These are phyloP conservation scores for Fusarium secorum DNA, from an alignment of 2,329 filamentous ascomycete genomes.

Conservation along the genomic window DNA sequence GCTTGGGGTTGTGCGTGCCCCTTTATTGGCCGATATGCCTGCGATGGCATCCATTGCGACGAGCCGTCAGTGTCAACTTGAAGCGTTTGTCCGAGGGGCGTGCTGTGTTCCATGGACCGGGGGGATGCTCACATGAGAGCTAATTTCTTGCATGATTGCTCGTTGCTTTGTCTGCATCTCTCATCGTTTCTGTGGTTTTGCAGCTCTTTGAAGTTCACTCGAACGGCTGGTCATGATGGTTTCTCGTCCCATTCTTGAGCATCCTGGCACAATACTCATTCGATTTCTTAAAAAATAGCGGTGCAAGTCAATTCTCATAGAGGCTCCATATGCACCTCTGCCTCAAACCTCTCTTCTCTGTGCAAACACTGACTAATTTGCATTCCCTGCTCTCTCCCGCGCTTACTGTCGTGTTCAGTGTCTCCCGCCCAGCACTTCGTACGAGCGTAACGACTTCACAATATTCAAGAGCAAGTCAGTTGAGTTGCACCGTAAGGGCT, in stretches of 20 bases:
- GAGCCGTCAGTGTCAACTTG: constrained; percentile 7
- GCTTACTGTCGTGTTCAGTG: background rate
- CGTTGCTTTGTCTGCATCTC: background rate
- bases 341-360: background rate
- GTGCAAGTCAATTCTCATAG: background rate
- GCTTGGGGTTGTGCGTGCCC: constrained; percentile 7
- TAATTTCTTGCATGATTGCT: constrained; percentile 6
- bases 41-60: constrained; percentile 3
- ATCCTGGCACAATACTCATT: background rate
- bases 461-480: background rate
- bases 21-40: constrained; percentile 20
- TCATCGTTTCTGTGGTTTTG: background rate
- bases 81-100: constrained; percentile 15
- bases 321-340: background rate
- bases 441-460: too few species aligned
- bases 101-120: constrained; percentile 20
- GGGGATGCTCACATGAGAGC: constrained; percentile 14
- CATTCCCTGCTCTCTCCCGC: background rate
- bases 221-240: constrained; percentile 9
- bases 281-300: background rate
- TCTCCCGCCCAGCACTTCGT: background rate
- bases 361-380: background rate
- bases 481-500: background rate
- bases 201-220: background rate
- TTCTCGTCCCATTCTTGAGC: constrained; percentile 5